A percentile compares a stretch with the other conserved stretches of the same genome.
phyloP scores from a whole-genome alignment of 106 monocot species.

The Chionographis japonica region DNA sequence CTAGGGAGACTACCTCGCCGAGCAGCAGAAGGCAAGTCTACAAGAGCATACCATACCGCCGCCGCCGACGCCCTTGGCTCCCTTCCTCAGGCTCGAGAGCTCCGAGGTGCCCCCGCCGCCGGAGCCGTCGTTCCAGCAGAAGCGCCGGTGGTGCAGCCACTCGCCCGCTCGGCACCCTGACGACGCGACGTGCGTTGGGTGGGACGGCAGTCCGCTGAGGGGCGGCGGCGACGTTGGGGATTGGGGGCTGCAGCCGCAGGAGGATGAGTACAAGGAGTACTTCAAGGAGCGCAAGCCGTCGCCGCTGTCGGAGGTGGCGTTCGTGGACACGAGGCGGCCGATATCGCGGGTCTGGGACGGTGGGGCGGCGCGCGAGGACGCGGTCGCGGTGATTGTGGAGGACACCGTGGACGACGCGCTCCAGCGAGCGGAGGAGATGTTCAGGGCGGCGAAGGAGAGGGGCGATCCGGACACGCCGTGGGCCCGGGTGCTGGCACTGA shows the following conservation, averaged over 20 bases:
- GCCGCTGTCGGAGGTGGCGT: slow-evolving; percentile 43
- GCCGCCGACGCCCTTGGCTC: slow-evolving; percentile 26
- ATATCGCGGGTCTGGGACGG: slow-evolving; percentile 28
- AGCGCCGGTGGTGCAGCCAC: slow-evolving; percentile 18
- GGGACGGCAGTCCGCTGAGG: slow-evolving; percentile 16
- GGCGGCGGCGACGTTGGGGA: not conserved
- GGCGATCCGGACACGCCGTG: slow-evolving; percentile 52
- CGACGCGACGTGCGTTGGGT: slow-evolving; percentile 30
- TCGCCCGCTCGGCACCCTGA: slow-evolving; percentile 5
- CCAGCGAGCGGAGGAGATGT: slow-evolving; percentile 43
- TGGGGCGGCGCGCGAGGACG: slow-evolving; percentile 9
- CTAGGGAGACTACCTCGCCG: not conserved
- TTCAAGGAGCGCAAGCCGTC: slow-evolving; percentile 54
- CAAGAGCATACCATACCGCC: not conserved
- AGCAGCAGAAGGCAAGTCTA: too few species aligned
- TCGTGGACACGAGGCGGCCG: slow-evolving; percentile 58
- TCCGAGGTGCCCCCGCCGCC: slow-evolving; percentile 12
- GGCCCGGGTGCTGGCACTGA: slow-evolving; percentile 22
- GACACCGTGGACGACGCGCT: slow-evolving; percentile 48
- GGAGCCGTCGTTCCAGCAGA: slow-evolving; percentile 42
- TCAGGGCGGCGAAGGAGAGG: slow-evolving; percentile 23
- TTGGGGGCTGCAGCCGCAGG: not conserved
- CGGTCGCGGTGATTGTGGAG: slow-evolving; percentile 8
- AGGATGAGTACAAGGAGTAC: slow-evolving; percentile 36
- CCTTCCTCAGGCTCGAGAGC: slow-evolving; percentile 24